Conservation (phyloP, 495 filamentous ascomycete species). For the Lepidopterella palustris region DNA sequence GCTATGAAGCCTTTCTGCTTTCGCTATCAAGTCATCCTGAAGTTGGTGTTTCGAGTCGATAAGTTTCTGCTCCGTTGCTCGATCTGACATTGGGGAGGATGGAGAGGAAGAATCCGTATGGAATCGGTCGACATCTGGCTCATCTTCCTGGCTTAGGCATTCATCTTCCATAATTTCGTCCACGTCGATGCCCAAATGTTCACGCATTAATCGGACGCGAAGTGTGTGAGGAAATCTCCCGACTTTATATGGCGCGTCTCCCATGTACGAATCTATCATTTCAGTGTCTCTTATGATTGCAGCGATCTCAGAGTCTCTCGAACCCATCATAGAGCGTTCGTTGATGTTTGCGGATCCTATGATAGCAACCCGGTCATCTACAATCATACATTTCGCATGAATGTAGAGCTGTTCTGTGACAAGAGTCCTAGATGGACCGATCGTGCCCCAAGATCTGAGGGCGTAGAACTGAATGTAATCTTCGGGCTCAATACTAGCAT, state of each 20-base stretch:
- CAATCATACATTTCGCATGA: constrained; percentile 94
- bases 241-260: constrained; percentile 76
- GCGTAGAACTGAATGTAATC: constrained; percentile 96
- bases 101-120: constrained; percentile 34
- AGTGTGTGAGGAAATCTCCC: constrained; percentile 90
- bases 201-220: constrained; percentile 89
- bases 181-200: constrained; percentile 92
- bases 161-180: constrained; percentile 86
- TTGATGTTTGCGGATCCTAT: constrained; percentile 99
- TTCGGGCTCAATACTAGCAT: constrained; percentile 84
- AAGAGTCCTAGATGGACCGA: constrained; percentile 71
- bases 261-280: constrained; percentile 91
- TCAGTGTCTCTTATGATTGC: constrained; percentile 89
- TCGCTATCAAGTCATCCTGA: constrained; percentile 56
- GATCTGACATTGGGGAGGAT: constrained; percentile 30
- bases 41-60: constrained; percentile 52
- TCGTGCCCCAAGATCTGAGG: constrained; percentile 85
- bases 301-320: constrained; percentile 86
- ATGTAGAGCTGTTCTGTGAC: constrained; percentile 98
- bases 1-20: constrained; percentile 58
- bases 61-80: constrained; percentile 44
- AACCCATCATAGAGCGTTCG: constrained; percentile 90
- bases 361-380: constrained; percentile 87
- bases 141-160: constrained; percentile 36
- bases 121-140: constrained; percentile 47